phyloP scores from a whole-genome alignment of 805 yeast species.

The Blastobotrys mokoenaii region DNA sequence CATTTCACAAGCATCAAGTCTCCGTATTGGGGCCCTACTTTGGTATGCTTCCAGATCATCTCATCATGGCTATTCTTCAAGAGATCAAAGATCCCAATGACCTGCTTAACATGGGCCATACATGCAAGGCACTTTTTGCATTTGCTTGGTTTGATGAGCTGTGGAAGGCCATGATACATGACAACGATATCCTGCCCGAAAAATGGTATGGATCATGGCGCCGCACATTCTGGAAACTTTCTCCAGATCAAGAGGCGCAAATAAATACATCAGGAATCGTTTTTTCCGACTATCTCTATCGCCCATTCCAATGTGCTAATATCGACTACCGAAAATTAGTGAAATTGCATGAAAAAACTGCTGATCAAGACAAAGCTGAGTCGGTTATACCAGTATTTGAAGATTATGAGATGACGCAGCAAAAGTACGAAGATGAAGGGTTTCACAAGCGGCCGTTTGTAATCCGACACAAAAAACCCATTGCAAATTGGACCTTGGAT shows the following conservation, averaged over 20 bases:
- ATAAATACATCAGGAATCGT: constrained; percentile 31
- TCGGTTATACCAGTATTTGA: constrained; percentile 25
- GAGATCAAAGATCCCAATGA: constrained; percentile 41
- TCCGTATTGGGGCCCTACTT: constrained; percentile 42
- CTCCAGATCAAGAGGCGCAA: constrained; percentile 10
- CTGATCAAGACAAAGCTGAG: constrained; percentile 23
- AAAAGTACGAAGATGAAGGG: too few species aligned
- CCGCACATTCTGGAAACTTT: constrained; percentile 37
- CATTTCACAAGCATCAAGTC: too few species aligned
- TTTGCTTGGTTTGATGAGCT: constrained; percentile 67
- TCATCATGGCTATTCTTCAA: constrained; percentile 33
- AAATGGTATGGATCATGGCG: constrained; percentile 82
- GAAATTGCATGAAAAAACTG: constrained; percentile 32
- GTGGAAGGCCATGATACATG: constrained; percentile 57
- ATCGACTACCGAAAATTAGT: constrained; percentile 49
- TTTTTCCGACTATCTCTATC: constrained; percentile 69
- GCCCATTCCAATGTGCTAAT: constrained; percentile 78
- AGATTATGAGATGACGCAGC: constrained; percentile 33
- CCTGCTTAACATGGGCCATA: constrained; percentile 43
- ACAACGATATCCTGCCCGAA: constrained; percentile 25
- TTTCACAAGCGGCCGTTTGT: constrained; percentile 61
- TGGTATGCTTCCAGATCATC: constrained; percentile 19
- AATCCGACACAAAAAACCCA: constrained; percentile 28
- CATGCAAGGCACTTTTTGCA: constrained; percentile 65
- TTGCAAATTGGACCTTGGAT: constrained; percentile 65